Evolutionary conservation across 345 rosid genomes (phyloP).

Genomic region (Arabis hirsuta): DNA sequence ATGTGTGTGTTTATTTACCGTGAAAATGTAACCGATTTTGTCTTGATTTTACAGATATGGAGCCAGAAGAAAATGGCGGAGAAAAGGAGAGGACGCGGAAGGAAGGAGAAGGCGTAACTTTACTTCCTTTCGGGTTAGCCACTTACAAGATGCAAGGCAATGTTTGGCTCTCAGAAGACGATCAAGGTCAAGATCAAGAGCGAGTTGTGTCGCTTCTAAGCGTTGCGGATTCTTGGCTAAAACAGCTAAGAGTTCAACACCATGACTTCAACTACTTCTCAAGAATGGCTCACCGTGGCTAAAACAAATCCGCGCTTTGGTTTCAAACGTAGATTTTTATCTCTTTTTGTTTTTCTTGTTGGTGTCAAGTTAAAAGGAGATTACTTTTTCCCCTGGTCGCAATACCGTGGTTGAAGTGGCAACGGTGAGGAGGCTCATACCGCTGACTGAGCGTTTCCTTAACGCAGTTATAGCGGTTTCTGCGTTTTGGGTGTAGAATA

Average conservation of each 20-base stretch:
- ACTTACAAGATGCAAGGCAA: slow-evolving; percentile 99
- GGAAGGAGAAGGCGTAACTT: slow-evolving; percentile 67
- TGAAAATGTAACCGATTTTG: slow-evolving; percentile 3
- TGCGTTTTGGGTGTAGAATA: slow-evolving; percentile 39
- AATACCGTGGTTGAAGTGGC: slow-evolving; percentile 30
- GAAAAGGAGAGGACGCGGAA: slow-evolving; percentile 52
- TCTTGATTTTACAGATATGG: slow-evolving; percentile 58
- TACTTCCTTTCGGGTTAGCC: slow-evolving; percentile 89
- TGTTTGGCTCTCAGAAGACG: slow-evolving; percentile 82
- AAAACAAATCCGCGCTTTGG: slow-evolving; percentile 18
- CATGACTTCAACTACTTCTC: slow-evolving; percentile 94
- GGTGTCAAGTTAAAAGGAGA: slow-evolving; percentile 30
- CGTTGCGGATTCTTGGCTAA: slow-evolving; percentile 98
- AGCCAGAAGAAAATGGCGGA: slow-evolving; percentile 72
- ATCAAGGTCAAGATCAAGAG: slow-evolving; percentile 76
- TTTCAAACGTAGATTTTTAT: slow-evolving; percentile 21
- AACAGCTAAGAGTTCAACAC: slow-evolving; percentile 94
- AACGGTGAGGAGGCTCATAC: slow-evolving; percentile 13
- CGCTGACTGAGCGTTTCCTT: slow-evolving; percentile 21
- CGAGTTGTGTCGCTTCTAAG: slow-evolving; percentile 77
- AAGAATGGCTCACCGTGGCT: slow-evolving; percentile 70
- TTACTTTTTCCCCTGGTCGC: slow-evolving; percentile 29
- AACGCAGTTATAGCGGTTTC: slow-evolving; percentile 27
- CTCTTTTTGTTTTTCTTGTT: slow-evolving; percentile 39
- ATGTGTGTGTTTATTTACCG: neutral